A percentile compares a stretch with the other conserved stretches of the same genome.
Conservation (phyloP, 805 yeast genomes). For the Metschnikowia colocasiae region DNA sequence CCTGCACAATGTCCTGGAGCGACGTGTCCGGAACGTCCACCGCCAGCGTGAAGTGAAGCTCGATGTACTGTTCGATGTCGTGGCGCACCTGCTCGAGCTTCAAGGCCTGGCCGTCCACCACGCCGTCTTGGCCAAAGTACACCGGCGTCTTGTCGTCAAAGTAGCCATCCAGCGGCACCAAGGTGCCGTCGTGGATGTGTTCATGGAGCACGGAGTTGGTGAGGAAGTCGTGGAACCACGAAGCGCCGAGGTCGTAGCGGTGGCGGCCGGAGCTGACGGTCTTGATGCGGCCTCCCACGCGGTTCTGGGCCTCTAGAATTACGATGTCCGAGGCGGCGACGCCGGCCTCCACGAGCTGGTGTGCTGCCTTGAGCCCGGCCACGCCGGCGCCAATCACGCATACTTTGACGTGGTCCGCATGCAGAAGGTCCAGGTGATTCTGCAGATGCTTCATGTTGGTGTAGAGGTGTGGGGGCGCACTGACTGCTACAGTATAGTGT, state of each 20-base stretch:
- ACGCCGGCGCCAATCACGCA: slow-evolving; percentile 26
- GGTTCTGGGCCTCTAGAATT: slow-evolving; percentile 24
- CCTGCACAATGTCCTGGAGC: slow-evolving; percentile 45
- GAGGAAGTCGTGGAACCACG: slow-evolving; percentile 87
- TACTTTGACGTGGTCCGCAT: slow-evolving; percentile 11
- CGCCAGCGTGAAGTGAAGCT: slow-evolving; percentile 50
- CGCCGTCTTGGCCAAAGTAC: slow-evolving; percentile 32
- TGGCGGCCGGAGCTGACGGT: slow-evolving; percentile 22
- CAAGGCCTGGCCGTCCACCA: slow-evolving; percentile 25
- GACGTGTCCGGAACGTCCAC: slow-evolving; percentile 50
- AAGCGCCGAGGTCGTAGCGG: slow-evolving; percentile 76
- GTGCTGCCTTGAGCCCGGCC: slow-evolving; percentile 25
- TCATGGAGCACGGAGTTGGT: slow-evolving; percentile 60
- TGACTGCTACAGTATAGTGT: too few species aligned
- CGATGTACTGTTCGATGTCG: slow-evolving; percentile 60
- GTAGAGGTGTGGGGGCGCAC: not conserved
- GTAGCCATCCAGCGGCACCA: slow-evolving; percentile 29
- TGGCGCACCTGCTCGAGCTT: slow-evolving; percentile 37
- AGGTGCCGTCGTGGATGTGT: slow-evolving; percentile 27
- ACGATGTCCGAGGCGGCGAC: slow-evolving; percentile 17
- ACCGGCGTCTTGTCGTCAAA: slow-evolving; percentile 46
- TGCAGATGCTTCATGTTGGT: not conserved
- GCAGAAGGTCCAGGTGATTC: too few species aligned
- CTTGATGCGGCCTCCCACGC: slow-evolving; percentile 24
- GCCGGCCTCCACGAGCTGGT: slow-evolving; percentile 20